Base-by-base conservation (phyloP, 139 green algal genomes). In the Desmodesmus armatus region DNA sequence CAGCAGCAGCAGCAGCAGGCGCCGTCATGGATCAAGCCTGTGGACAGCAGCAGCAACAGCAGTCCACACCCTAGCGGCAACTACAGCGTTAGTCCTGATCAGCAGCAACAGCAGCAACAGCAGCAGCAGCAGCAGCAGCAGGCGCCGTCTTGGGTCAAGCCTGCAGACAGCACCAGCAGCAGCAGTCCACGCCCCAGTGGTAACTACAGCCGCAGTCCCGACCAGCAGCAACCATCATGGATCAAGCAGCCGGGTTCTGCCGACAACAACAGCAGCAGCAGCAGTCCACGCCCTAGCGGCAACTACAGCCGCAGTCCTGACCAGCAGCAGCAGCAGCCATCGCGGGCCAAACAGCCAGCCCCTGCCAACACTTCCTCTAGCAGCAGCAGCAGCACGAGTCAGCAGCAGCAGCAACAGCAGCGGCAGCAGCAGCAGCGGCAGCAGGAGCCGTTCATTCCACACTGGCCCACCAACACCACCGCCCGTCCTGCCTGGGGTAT, bases 21-120 rank as follows among this genome's bases (percentile, higher is more conserved):
- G 37, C 67, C 7, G 47, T 66, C 73, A 25, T 80, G 73, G 73
- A 63, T 80, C 33, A 75, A 29, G 41, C 19, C 73, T 67, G 23
- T 27, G 33, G 39, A 15, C 23, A 55, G 21, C 47, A 67, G 73
- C 19, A 41, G 35, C 53, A 80, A 33, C 53, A 44, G 53, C 73
- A 67, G 5, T 67, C 29, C 47, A 15, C 25, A 25, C 4, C 55
- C 69, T 43, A 47, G 31, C 73, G 67, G 37, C 47, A 80, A 49
- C 47, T 33, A 49, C 47, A 44, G 73, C 72, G 31, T 29, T 29
- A 65, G 47, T 29, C 15, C 29, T 29, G 3, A 65, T 43, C 43
- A 78, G 71, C 31, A 80, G 71, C 71, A 9, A 33, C 71, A 63
- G 40, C 53, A 60, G 55, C 76, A 73, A 23, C 55, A 82, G 27